Percentiles rank a stretch among this genome's conserved stretches.
Evolutionary conservation across 192 early-diverging fungal species (phyloP).

Genomic region (Backusella westeae): DNA sequence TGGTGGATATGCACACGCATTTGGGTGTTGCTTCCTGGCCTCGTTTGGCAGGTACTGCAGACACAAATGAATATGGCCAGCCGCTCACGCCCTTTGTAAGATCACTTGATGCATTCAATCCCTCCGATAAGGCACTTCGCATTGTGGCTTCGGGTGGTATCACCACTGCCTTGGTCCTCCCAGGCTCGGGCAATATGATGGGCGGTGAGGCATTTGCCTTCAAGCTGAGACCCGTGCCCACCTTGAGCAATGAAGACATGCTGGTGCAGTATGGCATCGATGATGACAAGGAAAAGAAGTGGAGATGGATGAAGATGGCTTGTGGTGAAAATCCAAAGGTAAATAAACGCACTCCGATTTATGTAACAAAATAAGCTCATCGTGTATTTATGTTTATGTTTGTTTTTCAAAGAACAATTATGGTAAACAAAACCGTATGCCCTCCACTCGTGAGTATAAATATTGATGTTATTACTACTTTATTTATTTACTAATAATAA

Average conservation of each 20-base stretch:
- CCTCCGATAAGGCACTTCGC: constrained; percentile 53
- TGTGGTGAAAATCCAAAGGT: constrained; percentile 80
- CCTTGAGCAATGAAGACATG: constrained; percentile 66
- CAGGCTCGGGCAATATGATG: constrained; percentile 73
- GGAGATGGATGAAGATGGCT: constrained; percentile 82
- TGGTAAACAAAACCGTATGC: constrained; percentile 23
- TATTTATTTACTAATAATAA: background rate
- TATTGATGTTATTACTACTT: background rate
- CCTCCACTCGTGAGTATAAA: constrained; percentile 39
- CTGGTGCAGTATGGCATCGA: constrained; percentile 48
- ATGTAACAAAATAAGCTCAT: background rate
- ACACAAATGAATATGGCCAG: constrained; percentile 66
- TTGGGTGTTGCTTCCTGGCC: constrained; percentile 69
- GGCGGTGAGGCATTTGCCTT: constrained; percentile 73
- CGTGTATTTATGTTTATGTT: background rate
- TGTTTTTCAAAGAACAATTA: constrained; percentile 13
- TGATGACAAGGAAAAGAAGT: constrained; percentile 36
- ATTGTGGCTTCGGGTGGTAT: constrained; percentile 70
- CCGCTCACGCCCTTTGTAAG: constrained; percentile 65
- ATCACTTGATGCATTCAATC: constrained; percentile 68
- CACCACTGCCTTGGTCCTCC: constrained; percentile 71
- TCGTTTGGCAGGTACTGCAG: constrained; percentile 42
- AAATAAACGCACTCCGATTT: background rate
- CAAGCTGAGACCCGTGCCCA: constrained; percentile 55
- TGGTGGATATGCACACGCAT: constrained; percentile 61